A percentile compares a stretch with the other conserved stretches of the same genome.
Conservation (phyloP, 345 rosid species). For the Eucalyptus virginea region DNA sequence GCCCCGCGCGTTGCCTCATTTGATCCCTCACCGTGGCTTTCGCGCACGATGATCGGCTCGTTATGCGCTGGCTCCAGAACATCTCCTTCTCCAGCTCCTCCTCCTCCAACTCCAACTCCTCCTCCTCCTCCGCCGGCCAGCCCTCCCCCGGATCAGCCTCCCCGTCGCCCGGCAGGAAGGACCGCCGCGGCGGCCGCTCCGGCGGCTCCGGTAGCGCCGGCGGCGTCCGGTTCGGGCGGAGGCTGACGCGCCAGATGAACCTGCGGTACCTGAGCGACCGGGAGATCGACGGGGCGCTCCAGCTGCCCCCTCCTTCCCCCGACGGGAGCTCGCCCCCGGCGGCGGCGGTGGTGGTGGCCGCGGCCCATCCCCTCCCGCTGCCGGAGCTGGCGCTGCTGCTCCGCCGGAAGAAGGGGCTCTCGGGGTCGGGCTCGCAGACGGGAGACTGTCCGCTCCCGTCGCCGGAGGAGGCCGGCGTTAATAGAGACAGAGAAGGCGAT, state of each 20-base stretch:
- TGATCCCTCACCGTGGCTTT: not conserved
- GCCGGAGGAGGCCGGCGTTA: conserved; percentile 10
- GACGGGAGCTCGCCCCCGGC: not conserved
- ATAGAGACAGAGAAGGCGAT: conserved; percentile 18
- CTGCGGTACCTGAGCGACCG: conserved; percentile 41
- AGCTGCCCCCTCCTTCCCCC: not conserved
- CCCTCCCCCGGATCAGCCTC: not conserved
- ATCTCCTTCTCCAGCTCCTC: conserved; percentile 36
- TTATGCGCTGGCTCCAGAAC: conserved; percentile 77
- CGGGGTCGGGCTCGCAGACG: not conserved
- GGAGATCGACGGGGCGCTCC: conserved; percentile 14
- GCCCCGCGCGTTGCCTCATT: not conserved
- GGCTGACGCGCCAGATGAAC: conserved; percentile 47
- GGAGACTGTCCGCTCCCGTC: conserved; percentile 9
- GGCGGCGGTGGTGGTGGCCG: not conserved
- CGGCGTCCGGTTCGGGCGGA: not conserved
- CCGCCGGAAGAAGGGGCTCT: not conserved
- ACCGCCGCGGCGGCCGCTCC: conserved; percentile 3
- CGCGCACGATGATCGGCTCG: conserved; percentile 3
- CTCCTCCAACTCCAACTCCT: not conserved
- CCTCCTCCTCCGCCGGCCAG: not conserved
- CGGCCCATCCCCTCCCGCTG: not conserved
- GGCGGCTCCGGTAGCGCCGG: too few relatives aligned
- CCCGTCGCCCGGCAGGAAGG: not conserved
- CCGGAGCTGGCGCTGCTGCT: not conserved